A percentile compares a stretch with the other conserved stretches of the same genome.
Conservation (phyloP, 2,329 filamentous ascomycete genomes). For the Plenodomus lindquistii region DNA sequence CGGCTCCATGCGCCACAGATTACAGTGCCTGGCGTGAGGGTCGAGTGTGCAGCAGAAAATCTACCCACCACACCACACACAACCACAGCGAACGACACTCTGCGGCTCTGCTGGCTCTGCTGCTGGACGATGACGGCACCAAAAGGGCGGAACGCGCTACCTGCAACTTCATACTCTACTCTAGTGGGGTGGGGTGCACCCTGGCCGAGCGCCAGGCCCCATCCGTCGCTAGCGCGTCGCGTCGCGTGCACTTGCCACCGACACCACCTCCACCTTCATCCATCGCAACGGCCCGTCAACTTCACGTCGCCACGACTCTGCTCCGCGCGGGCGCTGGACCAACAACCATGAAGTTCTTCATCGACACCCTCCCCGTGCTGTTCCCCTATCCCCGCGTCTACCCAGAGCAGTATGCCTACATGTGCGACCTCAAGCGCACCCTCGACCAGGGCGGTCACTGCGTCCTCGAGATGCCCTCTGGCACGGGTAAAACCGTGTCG, state of each 20-base stretch:
- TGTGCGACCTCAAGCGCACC: slow-evolving; percentile 85
- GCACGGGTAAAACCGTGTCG: slow-evolving; percentile 96
- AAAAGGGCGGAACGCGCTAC: slow-evolving; percentile 13
- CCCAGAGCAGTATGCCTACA: slow-evolving; percentile 66
- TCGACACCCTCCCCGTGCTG: slow-evolving; percentile 72
- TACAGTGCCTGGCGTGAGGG: slow-evolving; percentile 1
- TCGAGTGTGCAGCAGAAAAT: not conserved
- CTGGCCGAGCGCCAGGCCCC: slow-evolving; percentile 8
- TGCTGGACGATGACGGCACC: slow-evolving; percentile 23
- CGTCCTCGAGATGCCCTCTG: slow-evolving; percentile 98
- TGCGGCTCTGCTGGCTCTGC: slow-evolving; percentile 21
- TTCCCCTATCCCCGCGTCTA: slow-evolving; percentile 78
- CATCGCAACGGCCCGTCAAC: slow-evolving; percentile 14
- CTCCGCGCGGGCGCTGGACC: slow-evolving; percentile 20
- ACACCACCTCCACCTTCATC: slow-evolving; percentile 9
- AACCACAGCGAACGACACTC: not conserved
- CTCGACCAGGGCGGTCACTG: slow-evolving; percentile 94
- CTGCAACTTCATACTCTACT: too few relatives aligned
- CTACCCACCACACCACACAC: too few relatives aligned
- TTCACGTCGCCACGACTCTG: slow-evolving; percentile 22
- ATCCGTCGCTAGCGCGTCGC: slow-evolving; percentile 3
- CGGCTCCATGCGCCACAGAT: not conserved
- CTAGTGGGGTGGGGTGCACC: slow-evolving; percentile 14
- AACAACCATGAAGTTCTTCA: slow-evolving; percentile 74
- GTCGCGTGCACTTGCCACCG: slow-evolving; percentile 1